phyloP scores from a whole-genome alignment of 1,139 yeast species.

The Geotrichum candidum region DNA sequence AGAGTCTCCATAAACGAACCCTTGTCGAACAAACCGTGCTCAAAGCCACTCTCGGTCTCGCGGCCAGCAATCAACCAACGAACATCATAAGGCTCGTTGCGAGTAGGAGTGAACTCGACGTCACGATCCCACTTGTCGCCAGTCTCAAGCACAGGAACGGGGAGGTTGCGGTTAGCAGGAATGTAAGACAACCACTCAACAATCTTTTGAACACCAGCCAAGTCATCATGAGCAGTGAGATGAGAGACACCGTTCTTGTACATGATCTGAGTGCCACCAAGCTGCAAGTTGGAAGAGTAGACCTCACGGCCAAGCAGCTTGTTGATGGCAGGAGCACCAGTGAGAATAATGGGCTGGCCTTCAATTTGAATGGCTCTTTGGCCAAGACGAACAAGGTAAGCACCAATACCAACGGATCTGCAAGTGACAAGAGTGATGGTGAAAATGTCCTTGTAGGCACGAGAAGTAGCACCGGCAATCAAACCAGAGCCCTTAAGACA shows the following conservation, averaged over 20 bases:
- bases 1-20: slow-evolving; percentile 95
- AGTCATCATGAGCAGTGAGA: slow-evolving; percentile 88
- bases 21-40: slow-evolving; percentile 83
- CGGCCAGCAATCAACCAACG: slow-evolving; percentile 93
- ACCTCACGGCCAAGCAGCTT: slow-evolving; percentile 95
- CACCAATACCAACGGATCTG: slow-evolving; percentile 99
- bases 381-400: slow-evolving; percentile 93
- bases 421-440: slow-evolving; percentile 95
- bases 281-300: slow-evolving; percentile 90
- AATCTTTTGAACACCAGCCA: slow-evolving; percentile 92
- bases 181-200: slow-evolving; percentile 95
- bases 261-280: slow-evolving; percentile 99
- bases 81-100: slow-evolving; percentile 76
- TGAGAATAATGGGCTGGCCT: slow-evolving; percentile 95
- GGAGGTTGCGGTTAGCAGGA: slow-evolving; percentile 84
- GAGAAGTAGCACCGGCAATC: slow-evolving; percentile 96
- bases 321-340: slow-evolving; percentile 99
- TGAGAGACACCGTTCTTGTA: slow-evolving; percentile 97
- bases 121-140: slow-evolving; percentile 89
- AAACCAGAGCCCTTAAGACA: slow-evolving; percentile 96
- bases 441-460: slow-evolving; percentile 95
- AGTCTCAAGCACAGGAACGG: slow-evolving; percentile 83
- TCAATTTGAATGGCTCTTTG: slow-evolving; percentile 98
- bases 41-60: slow-evolving; percentile 62
- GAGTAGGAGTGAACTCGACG: slow-evolving; percentile 71